Evolutionary conservation across 2,329 filamentous ascomycete species (phyloP).

Genomic region (Colletotrichum godetiae): DNA sequence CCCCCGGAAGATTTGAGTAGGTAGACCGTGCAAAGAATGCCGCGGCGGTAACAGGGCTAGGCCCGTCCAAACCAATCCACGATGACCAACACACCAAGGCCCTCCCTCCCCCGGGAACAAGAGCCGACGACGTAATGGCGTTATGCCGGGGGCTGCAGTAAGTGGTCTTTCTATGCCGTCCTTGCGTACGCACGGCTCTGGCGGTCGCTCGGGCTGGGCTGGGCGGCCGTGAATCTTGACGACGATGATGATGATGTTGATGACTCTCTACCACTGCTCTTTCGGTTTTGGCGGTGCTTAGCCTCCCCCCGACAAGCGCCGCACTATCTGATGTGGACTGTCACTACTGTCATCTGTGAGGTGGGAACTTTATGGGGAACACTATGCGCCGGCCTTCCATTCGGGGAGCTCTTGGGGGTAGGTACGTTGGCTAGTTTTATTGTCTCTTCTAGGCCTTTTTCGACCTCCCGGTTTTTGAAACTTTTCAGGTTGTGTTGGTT

Average conservation of each 20-base stretch:
- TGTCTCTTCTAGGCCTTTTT: neutral
- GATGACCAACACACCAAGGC: neutral
- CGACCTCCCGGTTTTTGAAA: neutral
- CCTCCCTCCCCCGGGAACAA: conserved; percentile 10
- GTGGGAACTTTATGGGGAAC: neutral
- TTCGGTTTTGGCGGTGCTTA: conserved; percentile 7
- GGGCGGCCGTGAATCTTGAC: conserved; percentile 5
- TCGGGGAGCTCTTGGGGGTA: neutral
- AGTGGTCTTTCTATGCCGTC: neutral
- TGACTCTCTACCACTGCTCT: neutral
- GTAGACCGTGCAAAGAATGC: neutral
- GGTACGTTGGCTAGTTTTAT: neutral
- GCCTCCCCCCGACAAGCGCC: conserved; percentile 3
- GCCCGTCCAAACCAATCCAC: neutral
- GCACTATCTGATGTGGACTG: neutral
- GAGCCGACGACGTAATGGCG: conserved; percentile 34
- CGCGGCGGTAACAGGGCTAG: neutral
- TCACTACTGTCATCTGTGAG: neutral
- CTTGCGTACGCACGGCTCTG: conserved; percentile 3
- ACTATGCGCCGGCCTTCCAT: neutral
- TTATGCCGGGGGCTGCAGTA: conserved; percentile 1
- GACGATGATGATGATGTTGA: conserved; percentile 25
- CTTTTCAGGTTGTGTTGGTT: neutral
- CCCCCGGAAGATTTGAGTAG: neutral
- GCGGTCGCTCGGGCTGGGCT: conserved; percentile 8